phyloP scores from a whole-genome alignment of 352 stramenopile genomes.

The Globisporangium middletonii region DNA sequence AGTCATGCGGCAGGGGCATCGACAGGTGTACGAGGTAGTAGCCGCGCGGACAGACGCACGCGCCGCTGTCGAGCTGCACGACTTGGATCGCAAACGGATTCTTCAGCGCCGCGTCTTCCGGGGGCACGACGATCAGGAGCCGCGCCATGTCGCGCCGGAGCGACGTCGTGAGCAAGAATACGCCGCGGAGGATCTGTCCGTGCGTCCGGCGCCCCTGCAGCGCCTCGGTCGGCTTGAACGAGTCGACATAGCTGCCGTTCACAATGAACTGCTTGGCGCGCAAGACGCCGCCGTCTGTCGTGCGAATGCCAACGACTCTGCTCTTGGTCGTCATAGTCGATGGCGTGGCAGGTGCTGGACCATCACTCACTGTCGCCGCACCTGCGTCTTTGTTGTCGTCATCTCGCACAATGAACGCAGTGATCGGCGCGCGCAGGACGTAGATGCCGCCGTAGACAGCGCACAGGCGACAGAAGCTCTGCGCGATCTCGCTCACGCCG shows the following conservation, averaged over 20 bases:
- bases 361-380: too few species aligned
- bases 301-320: conserved; percentile 31
- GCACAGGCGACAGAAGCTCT: conserved; percentile 84
- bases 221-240: conserved; percentile 9
- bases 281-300: conserved; percentile 33
- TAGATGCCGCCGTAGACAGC: conserved; percentile 87
- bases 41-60: conserved; percentile 53
- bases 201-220: conserved; percentile 5
- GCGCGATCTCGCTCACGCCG: conserved; percentile 79
- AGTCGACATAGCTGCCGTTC: conserved; percentile 46
- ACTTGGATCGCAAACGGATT: conserved; percentile 68
- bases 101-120: conserved; percentile 35
- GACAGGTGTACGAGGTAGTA: conserved; percentile 63
- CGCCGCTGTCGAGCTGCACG: conserved; percentile 62
- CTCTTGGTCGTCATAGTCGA: conserved; percentile 9
- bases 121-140: conserved; percentile 63
- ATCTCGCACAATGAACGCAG: conserved; percentile 44
- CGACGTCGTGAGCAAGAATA: conserved; percentile 45
- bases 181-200: conserved; percentile 43
- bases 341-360: too few species aligned
- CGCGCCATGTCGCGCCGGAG: conserved; percentile 38
- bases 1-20: conserved; percentile 39
- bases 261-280: conserved; percentile 46
- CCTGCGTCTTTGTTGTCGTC: neutral
- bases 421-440: conserved; percentile 63